These are phyloP conservation scores for Cymbopogon citratus DNA, from an alignment of 176 grass and related monocot species.

Conservation along the genomic window DNA sequence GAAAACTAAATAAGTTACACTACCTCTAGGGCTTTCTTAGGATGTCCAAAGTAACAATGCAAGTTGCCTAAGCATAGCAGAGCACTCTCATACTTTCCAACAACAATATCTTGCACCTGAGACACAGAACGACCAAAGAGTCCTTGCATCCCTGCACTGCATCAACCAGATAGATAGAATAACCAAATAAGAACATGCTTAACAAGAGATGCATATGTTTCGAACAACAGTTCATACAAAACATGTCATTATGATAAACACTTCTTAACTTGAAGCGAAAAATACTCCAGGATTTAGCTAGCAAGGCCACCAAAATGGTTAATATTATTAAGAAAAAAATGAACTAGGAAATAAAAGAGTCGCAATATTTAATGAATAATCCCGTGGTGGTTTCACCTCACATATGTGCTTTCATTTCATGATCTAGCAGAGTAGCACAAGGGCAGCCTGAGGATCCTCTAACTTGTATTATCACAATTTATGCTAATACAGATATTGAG, in stretches of 20 bases:
- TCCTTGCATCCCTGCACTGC: conserved; percentile 93
- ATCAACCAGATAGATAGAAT: conserved; percentile 28
- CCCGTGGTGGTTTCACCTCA: not conserved
- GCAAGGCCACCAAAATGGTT: not conserved
- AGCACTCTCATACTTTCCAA: conserved; percentile 93
- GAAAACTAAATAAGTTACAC: conserved; percentile 16
- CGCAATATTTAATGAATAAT: not conserved
- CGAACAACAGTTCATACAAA: not conserved
- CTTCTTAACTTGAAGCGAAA: conserved; percentile 10
- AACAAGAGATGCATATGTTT: not conserved
- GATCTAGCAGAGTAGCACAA: conserved; percentile 13
- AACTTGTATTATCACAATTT: not conserved
- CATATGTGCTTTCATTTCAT: not conserved
- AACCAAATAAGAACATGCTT: conserved; percentile 17
- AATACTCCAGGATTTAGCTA: not conserved
- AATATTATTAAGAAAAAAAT: conserved; percentile 15
- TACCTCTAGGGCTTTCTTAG: conserved; percentile 95
- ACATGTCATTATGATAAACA: conserved; percentile 15
- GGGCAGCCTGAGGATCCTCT: not conserved
- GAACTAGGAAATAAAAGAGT: not conserved
- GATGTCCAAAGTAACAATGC: conserved; percentile 92
- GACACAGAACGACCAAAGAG: conserved; percentile 61
- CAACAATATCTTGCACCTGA: conserved; percentile 56
- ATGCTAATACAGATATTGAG: not conserved
- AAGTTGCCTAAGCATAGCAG: conserved; percentile 86